These are phyloP conservation scores for Paracoccidioides lutzii DNA, from an alignment of 2,329 filamentous ascomycete species.

Conservation along the genomic window DNA sequence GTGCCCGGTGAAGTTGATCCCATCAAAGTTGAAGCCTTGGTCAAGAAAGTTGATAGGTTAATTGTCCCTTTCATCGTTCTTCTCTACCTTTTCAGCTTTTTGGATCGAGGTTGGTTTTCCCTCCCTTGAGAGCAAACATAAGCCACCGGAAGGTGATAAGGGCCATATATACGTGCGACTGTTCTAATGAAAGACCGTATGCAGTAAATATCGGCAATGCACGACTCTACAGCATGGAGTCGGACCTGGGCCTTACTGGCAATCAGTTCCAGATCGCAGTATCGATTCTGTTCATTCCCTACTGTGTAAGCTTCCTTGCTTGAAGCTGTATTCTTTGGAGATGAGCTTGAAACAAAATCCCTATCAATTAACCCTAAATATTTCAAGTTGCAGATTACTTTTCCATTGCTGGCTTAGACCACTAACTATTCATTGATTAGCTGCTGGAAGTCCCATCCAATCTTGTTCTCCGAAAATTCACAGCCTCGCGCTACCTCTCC, in stretches of 20 bases:
- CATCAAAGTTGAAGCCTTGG: slow-evolving; percentile 18
- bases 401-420: neutral
- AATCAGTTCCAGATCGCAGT: slow-evolving; percentile 58
- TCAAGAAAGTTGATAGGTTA: slow-evolving; percentile 30
- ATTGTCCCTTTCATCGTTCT: slow-evolving; percentile 31
- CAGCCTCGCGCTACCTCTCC: slow-evolving; percentile 45
- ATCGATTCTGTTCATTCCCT: slow-evolving; percentile 56
- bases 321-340: too few species aligned
- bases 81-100: slow-evolving; percentile 59
- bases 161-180: neutral
- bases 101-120: slow-evolving; percentile 43
- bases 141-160: neutral
- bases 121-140: neutral
- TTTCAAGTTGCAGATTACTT: neutral
- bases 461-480: slow-evolving; percentile 50
- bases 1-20: slow-evolving; percentile 16
- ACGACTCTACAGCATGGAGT: slow-evolving; percentile 49
- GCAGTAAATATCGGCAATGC: slow-evolving; percentile 61
- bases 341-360: neutral
- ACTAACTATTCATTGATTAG: slow-evolving; percentile 13
- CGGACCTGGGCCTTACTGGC: slow-evolving; percentile 47
- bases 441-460: slow-evolving; percentile 53
- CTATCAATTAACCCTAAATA: slow-evolving; percentile 8
- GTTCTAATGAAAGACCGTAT: neutral
- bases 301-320: slow-evolving; percentile 29